These are phyloP conservation scores for Wickerhamomyces sydowiorum DNA, from an alignment of 805 yeast genomes.

Conservation along the genomic window DNA sequence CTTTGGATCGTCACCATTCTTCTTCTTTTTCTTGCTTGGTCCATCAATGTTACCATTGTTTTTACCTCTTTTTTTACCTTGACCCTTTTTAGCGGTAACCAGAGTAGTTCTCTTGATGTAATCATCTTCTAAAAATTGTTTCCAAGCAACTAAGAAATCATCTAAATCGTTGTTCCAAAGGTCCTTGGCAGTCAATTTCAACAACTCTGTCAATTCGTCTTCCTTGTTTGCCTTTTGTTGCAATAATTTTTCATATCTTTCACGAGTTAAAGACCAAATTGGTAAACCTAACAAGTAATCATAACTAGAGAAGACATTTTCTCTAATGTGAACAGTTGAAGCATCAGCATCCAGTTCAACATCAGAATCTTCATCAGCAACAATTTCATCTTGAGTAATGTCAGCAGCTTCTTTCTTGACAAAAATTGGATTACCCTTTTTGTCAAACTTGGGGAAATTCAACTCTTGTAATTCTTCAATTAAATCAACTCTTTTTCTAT, in stretches of 20 bases:
- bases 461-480: conserved; percentile 55
- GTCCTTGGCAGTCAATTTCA: conserved; percentile 74
- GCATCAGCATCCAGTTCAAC: conserved; percentile 35
- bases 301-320: conserved; percentile 55
- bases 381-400: conserved; percentile 31
- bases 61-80: conserved; percentile 28
- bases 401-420: conserved; percentile 29
- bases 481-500: conserved; percentile 62
- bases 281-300: conserved; percentile 91
- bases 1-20: conserved; percentile 10
- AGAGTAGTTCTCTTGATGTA: conserved; percentile 48
- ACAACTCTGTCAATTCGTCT: conserved; percentile 57
- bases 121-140: conserved; percentile 62
- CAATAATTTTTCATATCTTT: conserved; percentile 76
- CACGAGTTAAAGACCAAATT: conserved; percentile 88
- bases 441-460: conserved; percentile 74
- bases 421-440: conserved; percentile 57
- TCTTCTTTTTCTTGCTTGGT: conserved; percentile 9
- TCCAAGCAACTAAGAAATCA: conserved; percentile 61
- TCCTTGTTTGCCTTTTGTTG: conserved; percentile 70
- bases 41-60: conserved; percentile 15
- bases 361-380: conserved; percentile 32
- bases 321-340: conserved; percentile 35
- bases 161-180: conserved; percentile 85
- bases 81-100: conserved; percentile 39